A percentile compares a stretch with the other conserved stretches of the same genome.
Evolutionary conservation across 345 rosid genomes (phyloP).

Genomic region (Salix suchowensis): DNA sequence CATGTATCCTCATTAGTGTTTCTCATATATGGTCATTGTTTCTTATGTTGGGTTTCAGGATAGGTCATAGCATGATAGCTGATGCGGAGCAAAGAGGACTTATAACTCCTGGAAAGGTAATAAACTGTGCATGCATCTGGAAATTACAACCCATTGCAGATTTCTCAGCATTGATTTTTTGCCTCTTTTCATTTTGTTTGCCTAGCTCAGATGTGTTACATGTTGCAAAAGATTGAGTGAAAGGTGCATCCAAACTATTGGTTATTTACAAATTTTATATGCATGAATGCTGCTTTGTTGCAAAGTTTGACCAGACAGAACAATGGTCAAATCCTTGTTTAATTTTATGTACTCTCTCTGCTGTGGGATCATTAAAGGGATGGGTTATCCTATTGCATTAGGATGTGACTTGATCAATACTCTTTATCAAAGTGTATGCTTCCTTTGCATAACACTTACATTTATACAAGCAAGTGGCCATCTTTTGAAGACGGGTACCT

Average conservation of each 20-base stretch:
- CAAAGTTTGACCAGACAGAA: neutral
- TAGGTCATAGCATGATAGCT: slow-evolving; percentile 27
- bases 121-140: neutral
- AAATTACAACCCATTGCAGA: neutral
- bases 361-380: neutral
- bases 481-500: neutral
- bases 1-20: neutral
- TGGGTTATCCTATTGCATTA: neutral
- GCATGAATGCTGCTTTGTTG: neutral
- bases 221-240: neutral
- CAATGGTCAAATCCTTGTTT: neutral
- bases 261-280: neutral
- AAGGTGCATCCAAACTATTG: neutral
- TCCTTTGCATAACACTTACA: neutral
- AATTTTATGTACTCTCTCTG: neutral
- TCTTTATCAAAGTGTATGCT: neutral
- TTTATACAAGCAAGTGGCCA: neutral
- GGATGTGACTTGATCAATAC: neutral
- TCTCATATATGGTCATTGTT: neutral
- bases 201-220: neutral
- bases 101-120: slow-evolving; percentile 34
- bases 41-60: slow-evolving; percentile 18
- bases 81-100: slow-evolving; percentile 30
- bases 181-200: neutral
- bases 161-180: neutral